Evolutionary conservation across 140 eudicot species (phyloP).

Genomic region (Anethum foeniculum): DNA sequence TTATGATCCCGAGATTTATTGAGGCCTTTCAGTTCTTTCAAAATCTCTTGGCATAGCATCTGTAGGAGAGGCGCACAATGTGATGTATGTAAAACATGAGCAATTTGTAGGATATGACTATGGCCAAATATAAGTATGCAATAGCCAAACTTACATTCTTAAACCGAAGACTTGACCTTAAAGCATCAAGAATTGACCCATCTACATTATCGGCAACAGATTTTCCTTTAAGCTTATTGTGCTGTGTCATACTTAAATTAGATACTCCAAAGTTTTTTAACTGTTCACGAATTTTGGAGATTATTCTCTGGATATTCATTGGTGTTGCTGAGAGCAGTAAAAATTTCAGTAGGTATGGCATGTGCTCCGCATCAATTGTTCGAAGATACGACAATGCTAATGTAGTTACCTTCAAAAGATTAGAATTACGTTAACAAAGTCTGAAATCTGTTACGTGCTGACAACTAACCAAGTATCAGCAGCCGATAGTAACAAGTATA

Average conservation of each 20-base stretch:
- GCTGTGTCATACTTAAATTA: constrained; percentile 38
- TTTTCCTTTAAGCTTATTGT: constrained; percentile 61
- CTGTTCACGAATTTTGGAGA: constrained; percentile 68
- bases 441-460: neutral
- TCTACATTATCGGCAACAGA: constrained; percentile 43
- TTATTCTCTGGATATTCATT: constrained; percentile 58
- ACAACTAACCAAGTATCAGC: neutral
- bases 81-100: neutral
- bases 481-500: neutral
- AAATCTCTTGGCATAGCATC: constrained; percentile 73
- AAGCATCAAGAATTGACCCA: constrained; percentile 62
- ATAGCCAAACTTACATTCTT: constrained; percentile 43
- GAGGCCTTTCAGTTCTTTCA: constrained; percentile 61
- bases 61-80: constrained; percentile 13
- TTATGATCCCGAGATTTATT: constrained; percentile 68
- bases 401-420: constrained; percentile 51
- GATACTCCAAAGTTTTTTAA: constrained; percentile 52
- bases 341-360: constrained; percentile 69
- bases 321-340: constrained; percentile 63
- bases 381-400: constrained; percentile 71
- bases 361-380: constrained; percentile 61
- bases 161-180: constrained; percentile 73
- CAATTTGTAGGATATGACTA: neutral
- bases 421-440: neutral
- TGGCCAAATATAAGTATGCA: neutral